Evolutionary conservation across 139 green algal genomes (phyloP), one percentile per base, ranked within the genome.

Genomic region (Dunaliella sp.): DNA sequence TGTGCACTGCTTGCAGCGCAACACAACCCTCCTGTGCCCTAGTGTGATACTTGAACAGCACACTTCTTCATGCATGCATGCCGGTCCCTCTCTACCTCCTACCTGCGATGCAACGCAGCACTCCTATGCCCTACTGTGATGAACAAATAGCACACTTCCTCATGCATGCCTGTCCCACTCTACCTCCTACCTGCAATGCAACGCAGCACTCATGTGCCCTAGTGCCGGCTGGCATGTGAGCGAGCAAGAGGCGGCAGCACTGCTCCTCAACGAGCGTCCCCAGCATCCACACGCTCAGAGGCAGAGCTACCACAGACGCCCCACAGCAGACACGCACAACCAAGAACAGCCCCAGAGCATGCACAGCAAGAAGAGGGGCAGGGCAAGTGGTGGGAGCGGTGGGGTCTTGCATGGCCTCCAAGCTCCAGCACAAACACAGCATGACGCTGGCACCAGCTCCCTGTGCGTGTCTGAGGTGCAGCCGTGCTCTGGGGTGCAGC

Each of bases 171-270:
- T 65, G 48, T 65, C 48, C 48, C 16, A 65, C 16, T 26, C 7
- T 16, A 65, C 48, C 16, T 26, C 7, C 48, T 16, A 65, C 48
- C 48, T 65, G 48, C 48, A 7, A 65, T 16, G 16, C 48, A 7
- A 7, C 12, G 76, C 76, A 34, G 76, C 30, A 12, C 76, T 81
- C 76, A 81, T 81, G 76, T 38, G 76, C 76, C 76, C 76, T 21
- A 24, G n/a, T 38, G 76, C 76, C 22, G 76, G n/a, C 2, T 34
- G 33, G 76, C 33, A 31, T 31, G n/a, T 81, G 30, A 37, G 30
- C n/a, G 30, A 81, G 76, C 2, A 2, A 21, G 76, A 81, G 37
- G 76, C 76, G 37, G 76, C 76, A 38, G 1, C 30, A 2, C 12
- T 78, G 73, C 22, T 78, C 73, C 73, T 78, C 12, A 32, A 36